Evolutionary conservation across 441 rosid species (phyloP).

Genomic region (Erysimum pusillum): DNA sequence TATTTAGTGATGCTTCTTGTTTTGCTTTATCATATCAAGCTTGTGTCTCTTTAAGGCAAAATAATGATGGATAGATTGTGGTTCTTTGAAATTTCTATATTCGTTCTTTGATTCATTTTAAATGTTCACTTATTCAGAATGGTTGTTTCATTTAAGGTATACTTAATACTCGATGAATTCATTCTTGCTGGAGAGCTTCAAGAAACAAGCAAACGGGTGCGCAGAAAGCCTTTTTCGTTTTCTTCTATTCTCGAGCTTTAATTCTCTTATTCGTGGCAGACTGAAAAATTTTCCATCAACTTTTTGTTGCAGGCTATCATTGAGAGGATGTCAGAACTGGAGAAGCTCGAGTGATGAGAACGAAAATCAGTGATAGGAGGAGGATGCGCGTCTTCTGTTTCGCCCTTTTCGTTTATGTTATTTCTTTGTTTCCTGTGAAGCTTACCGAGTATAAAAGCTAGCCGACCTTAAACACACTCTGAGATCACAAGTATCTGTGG

Average conservation of each 20-base stretch:
- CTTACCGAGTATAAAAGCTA: too few relatives aligned
- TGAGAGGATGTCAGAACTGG: constrained; percentile 91
- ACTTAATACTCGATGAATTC: constrained; percentile 92
- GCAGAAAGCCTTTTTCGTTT: neutral
- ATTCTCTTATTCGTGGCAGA: neutral
- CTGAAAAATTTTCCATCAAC: neutral
- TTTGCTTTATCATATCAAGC: constrained; percentile 1
- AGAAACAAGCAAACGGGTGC: constrained; percentile 96
- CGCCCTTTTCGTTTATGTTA: neutral
- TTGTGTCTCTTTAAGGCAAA: neutral
- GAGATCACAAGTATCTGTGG: too few relatives aligned
- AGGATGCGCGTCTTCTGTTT: neutral
- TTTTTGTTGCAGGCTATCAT: constrained; percentile 75
- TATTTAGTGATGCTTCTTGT: neutral
- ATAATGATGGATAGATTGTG: neutral
- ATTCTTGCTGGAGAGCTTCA: constrained; percentile 97
- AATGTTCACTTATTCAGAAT: neutral
- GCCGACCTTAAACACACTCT: too few relatives aligned
- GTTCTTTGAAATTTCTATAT: neutral
- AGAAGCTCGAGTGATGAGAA: constrained; percentile 70
- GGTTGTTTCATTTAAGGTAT: constrained; percentile 59
- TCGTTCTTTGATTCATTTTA: neutral
- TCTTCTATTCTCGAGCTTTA: neutral
- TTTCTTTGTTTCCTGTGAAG: neutral
- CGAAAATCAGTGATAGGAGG: neutral